phyloP scores from a whole-genome alignment of 768 basidiomycete species.

The Dacryopinax primogenitus region DNA sequence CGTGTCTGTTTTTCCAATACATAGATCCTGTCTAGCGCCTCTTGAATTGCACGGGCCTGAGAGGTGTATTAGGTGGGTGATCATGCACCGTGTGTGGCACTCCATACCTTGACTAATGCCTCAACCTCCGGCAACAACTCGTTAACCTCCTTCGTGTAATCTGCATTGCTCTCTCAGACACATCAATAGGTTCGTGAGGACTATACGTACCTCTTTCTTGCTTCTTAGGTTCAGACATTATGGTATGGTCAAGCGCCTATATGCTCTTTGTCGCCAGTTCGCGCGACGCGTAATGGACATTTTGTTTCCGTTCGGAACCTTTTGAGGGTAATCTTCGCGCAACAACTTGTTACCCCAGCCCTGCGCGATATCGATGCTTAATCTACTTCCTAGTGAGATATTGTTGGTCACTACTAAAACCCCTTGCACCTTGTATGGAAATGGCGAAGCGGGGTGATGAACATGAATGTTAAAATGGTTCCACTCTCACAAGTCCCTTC shows the following conservation, averaged over 20 bases:
- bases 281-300: constrained; percentile 8
- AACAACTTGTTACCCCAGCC: not conserved
- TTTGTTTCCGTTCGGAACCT: not conserved
- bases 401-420: too few species aligned
- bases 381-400: too few species aligned
- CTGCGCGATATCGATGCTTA: too few species aligned
- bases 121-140: constrained; percentile 56
- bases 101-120: constrained; percentile 54
- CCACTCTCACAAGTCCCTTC: too few species aligned
- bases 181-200: not conserved
- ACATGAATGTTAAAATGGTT: too few species aligned
- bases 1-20: constrained; percentile 88
- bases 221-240: constrained; percentile 19
- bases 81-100: constrained; percentile 14
- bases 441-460: too few species aligned
- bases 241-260: not conserved
- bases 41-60: constrained; percentile 69
- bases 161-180: constrained; percentile 23
- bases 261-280: not conserved
- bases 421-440: too few species aligned
- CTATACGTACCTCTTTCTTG: constrained; percentile 17
- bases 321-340: not conserved
- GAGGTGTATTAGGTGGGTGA: constrained; percentile 10
- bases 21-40: constrained; percentile 80
- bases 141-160: constrained; percentile 75